Base-by-base conservation (phyloP, 768 basidiomycete genomes). In the Hygrocybe coccinea region DNA sequence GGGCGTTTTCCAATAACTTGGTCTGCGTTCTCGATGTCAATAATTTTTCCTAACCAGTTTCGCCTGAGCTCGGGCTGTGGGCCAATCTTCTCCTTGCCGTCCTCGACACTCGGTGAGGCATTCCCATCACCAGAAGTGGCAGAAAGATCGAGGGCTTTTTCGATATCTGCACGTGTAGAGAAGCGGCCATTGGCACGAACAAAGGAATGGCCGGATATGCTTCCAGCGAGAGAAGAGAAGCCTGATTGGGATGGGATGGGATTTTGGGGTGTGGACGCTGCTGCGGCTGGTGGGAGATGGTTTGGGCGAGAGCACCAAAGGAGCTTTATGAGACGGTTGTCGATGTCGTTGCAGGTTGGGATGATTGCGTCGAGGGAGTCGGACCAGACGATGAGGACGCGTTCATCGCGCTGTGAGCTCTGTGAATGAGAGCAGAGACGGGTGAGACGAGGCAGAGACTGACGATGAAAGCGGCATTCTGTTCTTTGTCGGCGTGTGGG, bases 381-480 rank as follows among this genome's bases (percentile, higher is more conserved):
- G 17, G 86, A 84, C 91, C 91, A 94, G 59, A 93, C 83, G 58
- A 93, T 80, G 53, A 94, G 78, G 15, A 89, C 87, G 37, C 87
- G 82, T 67, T 93, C 91, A 66, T 91, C 87, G 45, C 91, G 82
- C 86, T 87, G 59, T 5, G 50, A 3, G 36, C 52, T 51, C 44
- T 34, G 29, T 34, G 38, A 38, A 3, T 29, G 3, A 8, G 29
- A 8, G 8, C 4, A n/a, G 11, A 41, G 48, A n/a, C 24, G 34
- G 34, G 21, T 50, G 2, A 17, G 25, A 21, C 3, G 21, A 41
- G 10, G 12, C n/a, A 33, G 52, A n/a, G 2, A 78, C 85, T 59
- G 55, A 86, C 86, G 63, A 91, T 83, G 66, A 94, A 94, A 0
- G 91, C 91, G 71, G 88, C 91, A 48, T 84, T 87, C 61, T 93